A percentile compares a stretch with the other conserved stretches of the same genome.
Evolutionary conservation across 2,329 filamentous ascomycete species (phyloP).

Genomic region (Cryphonectria nitschkei): DNA sequence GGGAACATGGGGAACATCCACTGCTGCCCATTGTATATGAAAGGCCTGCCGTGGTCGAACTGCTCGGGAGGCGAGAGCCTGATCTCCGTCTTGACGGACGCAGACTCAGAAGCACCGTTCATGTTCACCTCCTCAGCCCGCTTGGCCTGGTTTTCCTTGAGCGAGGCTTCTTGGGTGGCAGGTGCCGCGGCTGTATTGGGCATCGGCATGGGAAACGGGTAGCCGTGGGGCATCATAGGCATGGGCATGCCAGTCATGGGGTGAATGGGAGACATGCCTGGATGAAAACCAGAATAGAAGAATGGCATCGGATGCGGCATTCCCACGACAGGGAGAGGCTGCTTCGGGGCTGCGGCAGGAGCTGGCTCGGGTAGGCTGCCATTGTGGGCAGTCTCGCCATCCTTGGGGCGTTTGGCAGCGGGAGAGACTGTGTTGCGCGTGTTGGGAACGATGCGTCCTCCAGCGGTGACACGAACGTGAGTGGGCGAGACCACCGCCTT

Average conservation of each 20-base stretch:
- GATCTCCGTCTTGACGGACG: slow-evolving; percentile 39
- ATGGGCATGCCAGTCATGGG: slow-evolving; percentile 46
- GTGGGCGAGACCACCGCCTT: slow-evolving; percentile 70
- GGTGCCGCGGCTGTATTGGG: slow-evolving; percentile 23
- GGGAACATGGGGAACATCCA: slow-evolving; percentile 43
- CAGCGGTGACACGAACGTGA: slow-evolving; percentile 68
- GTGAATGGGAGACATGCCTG: slow-evolving; percentile 37
- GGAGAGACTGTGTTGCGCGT: slow-evolving; percentile 57
- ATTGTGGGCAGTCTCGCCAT: slow-evolving; percentile 37
- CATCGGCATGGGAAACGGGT: slow-evolving; percentile 30
- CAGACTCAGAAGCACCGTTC: slow-evolving; percentile 9
- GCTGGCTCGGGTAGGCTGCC: slow-evolving; percentile 24
- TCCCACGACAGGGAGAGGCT: slow-evolving; percentile 33
- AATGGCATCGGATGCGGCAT: slow-evolving; percentile 33
- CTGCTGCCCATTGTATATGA: slow-evolving; percentile 50
- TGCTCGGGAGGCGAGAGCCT: slow-evolving; percentile 48
- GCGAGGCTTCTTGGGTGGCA: slow-evolving; percentile 17
- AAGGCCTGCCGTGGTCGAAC: slow-evolving; percentile 51
- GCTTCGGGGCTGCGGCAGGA: slow-evolving; percentile 17
- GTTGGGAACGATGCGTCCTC: slow-evolving; percentile 69
- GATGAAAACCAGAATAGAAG: slow-evolving; percentile 35
- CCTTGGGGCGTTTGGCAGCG: slow-evolving; percentile 53
- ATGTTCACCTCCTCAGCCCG: slow-evolving; percentile 38
- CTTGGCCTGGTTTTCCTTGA: slow-evolving; percentile 35
- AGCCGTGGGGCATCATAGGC: slow-evolving; percentile 41